Evolutionary conservation across 225 moss, liverwort and hornwort genomes (phyloP), one percentile per base, ranked within the genome.

Genomic region (Physcomitrellopsis africana): DNA sequence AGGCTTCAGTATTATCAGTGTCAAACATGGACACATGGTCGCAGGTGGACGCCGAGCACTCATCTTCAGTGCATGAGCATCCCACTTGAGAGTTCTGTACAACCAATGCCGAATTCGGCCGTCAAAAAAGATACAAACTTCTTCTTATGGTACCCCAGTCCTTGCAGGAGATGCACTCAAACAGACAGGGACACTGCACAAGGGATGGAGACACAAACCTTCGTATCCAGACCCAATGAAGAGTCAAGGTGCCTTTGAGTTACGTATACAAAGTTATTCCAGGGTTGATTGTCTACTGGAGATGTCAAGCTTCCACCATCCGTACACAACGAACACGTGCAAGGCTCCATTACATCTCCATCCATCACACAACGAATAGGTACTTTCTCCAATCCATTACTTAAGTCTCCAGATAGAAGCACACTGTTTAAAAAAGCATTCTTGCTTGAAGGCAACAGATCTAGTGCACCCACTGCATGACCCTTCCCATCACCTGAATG

Each of bases 21-120:
- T 99, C 99, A 85, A 99, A 99, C 81, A 95, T 87, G 52, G 83
- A 73, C 18, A 99, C 93, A 82, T 99, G 99, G 24, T 93, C 95
- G 79, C 99, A 99, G 12, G 65, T 77, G 52, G 82, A 76, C 49
- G 99, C 89, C 65, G 81, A 79, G 68, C 99, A 99, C 65, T 81
- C 81, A 0, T 74, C 86, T 72, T 63, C 83, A 55, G 70, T 80
- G 74, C 99, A 99, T n/a, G 89, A 88, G 78, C 99, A 99, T 70
- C 93, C 93, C 52, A 99, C 82, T 82, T 92, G 92, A 63, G 86
- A 95, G 63, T 82, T 91, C 97, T 97, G 87, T 84, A 63, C 77
- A 81, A 66, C 70, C 61, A 73, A 69, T 16, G 27, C 65, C 69
- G 52, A 54, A 26, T 45, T 43, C 51, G 61, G 54, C 48, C 64